Evolutionary conservation across 495 filamentous ascomycete genomes (phyloP).

Genomic region (Chaetomium tenue): DNA sequence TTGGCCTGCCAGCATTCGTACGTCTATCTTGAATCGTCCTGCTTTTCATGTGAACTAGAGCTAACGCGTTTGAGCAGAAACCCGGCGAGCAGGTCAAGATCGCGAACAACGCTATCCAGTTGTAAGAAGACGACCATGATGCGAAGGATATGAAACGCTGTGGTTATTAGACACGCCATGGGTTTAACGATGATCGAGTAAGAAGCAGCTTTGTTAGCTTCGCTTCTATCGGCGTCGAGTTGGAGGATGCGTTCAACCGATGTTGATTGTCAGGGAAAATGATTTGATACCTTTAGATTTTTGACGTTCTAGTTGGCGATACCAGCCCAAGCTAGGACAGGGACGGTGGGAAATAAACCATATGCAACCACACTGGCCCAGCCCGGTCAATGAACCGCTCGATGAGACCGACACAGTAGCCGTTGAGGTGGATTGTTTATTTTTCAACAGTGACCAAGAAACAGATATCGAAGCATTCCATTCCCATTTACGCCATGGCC

Average conservation of each 20-base stretch:
- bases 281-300: neutral
- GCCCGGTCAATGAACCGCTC: too few species aligned
- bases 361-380: neutral
- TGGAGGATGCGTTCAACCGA: neutral
- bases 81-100: slow-evolving; percentile 90
- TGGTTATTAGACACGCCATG: neutral
- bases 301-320: neutral
- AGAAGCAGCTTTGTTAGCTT: neutral
- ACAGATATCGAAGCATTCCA: neutral
- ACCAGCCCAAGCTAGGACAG: neutral
- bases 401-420: too few species aligned
- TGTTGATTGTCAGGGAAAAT: neutral
- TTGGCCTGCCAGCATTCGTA: slow-evolving; percentile 83
- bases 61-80: slow-evolving; percentile 49
- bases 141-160: neutral
- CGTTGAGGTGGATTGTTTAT: too few species aligned
- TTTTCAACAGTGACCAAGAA: neutral
- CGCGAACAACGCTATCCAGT: slow-evolving; percentile 79
- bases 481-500: neutral
- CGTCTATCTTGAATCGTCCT: neutral
- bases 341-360: neutral
- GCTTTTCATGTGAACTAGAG: neutral
- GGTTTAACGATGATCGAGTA: neutral
- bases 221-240: neutral
- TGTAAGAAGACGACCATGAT: slow-evolving; percentile 50